Evolutionary conservation across 2,329 filamentous ascomycete species (phyloP).

Genomic region (Trichoderma oligosporum): DNA sequence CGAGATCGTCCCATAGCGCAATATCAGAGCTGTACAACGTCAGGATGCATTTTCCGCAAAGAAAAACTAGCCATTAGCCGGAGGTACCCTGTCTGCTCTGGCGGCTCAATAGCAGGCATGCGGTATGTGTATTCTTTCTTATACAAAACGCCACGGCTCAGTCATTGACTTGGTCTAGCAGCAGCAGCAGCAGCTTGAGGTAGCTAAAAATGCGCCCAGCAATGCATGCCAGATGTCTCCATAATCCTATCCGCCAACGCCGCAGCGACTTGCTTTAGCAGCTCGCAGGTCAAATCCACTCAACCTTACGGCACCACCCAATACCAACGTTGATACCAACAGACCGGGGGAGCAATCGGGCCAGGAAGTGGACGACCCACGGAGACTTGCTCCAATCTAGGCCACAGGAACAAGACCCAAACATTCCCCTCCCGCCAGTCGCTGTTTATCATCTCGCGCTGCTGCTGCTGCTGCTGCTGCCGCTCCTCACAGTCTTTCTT

Average conservation of each 20-base stretch:
- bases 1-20: conserved; percentile 18
- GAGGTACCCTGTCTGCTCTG: conserved; percentile 3
- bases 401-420: conserved; percentile 18
- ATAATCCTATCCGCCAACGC: conserved; percentile 16
- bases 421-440: conserved; percentile 20
- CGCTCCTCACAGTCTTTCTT: conserved; percentile 8
- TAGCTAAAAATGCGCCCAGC: conserved; percentile 16
- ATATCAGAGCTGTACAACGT: conserved; percentile 9
- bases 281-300: conserved; percentile 17
- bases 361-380: conserved; percentile 20
- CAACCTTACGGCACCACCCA: conserved; percentile 16
- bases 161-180: conserved; percentile 9
- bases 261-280: conserved; percentile 17
- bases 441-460: conserved; percentile 21
- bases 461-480: conserved; percentile 1
- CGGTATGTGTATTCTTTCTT: neutral
- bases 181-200: conserved; percentile 12
- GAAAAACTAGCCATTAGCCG: conserved; percentile 8
- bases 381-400: conserved; percentile 20
- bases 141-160: conserved; percentile 6
- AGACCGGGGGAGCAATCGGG: conserved; percentile 17
- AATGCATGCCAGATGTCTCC: conserved; percentile 19
- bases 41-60: conserved; percentile 11
- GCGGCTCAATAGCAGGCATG: neutral
- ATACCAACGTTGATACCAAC: conserved; percentile 17